These are phyloP conservation scores for Ustilago loliicola DNA, from an alignment of 1,284 basidiomycete genomes.

Conservation along the genomic window DNA sequence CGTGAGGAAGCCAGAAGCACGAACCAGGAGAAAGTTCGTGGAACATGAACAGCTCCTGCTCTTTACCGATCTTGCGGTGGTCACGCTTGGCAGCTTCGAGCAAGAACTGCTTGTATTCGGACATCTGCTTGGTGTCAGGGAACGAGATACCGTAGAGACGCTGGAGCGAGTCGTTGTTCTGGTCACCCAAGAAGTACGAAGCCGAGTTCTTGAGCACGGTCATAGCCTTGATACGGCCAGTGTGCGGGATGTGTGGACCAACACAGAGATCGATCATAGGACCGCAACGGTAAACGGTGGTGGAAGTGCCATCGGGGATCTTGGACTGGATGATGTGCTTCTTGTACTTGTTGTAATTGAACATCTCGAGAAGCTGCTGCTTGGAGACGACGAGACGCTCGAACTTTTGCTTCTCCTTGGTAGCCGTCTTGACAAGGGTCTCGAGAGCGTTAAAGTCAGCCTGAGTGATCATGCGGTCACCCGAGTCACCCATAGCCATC, in stretches of 20 bases:
- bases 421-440: conserved; percentile 85
- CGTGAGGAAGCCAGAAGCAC: conserved; percentile 97
- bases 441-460: conserved; percentile 91
- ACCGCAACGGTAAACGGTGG: conserved; percentile 98
- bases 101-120: conserved; percentile 95
- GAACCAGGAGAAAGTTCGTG: conserved; percentile 95
- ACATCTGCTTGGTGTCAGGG: conserved; percentile 95
- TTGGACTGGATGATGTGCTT: conserved; percentile 94
- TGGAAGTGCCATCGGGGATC: conserved; percentile 94
- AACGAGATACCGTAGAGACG: conserved; percentile 99
- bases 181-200: conserved; percentile 97
- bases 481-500: conserved; percentile 76
- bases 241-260: conserved; percentile 97
- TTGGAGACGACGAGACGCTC: conserved; percentile 94
- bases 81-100: conserved; percentile 97
- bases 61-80: conserved; percentile 82
- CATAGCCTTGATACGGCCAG: conserved; percentile 89
- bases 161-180: conserved; percentile 93
- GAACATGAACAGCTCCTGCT: conserved; percentile 95
- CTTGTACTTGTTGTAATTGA: conserved; percentile 99
- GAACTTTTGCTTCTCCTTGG: conserved; percentile 98
- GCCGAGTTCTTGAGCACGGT: conserved; percentile 81
- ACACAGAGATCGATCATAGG: conserved; percentile 98
- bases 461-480: conserved; percentile 68
- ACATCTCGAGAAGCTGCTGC: conserved; percentile 96